Evolutionary conservation across 1,284 basidiomycete species (phyloP).

Genomic region (Schizophyllum commune): DNA sequence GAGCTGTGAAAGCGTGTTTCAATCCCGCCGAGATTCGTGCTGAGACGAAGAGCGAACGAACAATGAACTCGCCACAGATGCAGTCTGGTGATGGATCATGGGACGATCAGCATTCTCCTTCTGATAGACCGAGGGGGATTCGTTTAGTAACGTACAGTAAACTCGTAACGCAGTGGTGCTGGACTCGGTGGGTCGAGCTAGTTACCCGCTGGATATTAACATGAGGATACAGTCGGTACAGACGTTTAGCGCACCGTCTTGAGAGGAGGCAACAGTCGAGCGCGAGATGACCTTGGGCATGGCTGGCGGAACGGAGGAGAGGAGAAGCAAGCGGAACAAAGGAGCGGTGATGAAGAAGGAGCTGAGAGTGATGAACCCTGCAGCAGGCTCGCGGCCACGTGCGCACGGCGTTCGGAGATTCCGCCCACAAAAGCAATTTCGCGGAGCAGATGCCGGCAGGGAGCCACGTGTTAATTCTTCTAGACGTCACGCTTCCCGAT

Average conservation of each 20-base stretch:
- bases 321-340: slow-evolving; percentile 9
- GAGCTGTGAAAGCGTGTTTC: slow-evolving; percentile 39
- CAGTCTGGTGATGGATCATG: slow-evolving; percentile 44
- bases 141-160: slow-evolving; percentile 51
- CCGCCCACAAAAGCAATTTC: slow-evolving; percentile 1
- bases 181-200: slow-evolving; percentile 73
- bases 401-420: slow-evolving; percentile 7
- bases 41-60: slow-evolving; percentile 29
- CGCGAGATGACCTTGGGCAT: slow-evolving; percentile 82
- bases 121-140: slow-evolving; percentile 7
- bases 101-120: neutral
- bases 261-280: slow-evolving; percentile 72
- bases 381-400: slow-evolving; percentile 14
- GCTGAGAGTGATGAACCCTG: neutral
- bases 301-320: neutral
- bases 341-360: slow-evolving; percentile 1
- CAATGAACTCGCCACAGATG: slow-evolving; percentile 79
- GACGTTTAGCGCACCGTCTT: slow-evolving; percentile 49
- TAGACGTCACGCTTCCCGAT: neutral
- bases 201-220: slow-evolving; percentile 4
- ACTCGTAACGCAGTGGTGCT: slow-evolving; percentile 69
- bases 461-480: neutral
- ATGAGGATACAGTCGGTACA: slow-evolving; percentile 1
- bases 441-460: neutral
- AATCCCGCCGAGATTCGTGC: slow-evolving; percentile 1